Conservation (phyloP, 1,139 yeast species). For the Yamadazyma songkhlaensis region DNA sequence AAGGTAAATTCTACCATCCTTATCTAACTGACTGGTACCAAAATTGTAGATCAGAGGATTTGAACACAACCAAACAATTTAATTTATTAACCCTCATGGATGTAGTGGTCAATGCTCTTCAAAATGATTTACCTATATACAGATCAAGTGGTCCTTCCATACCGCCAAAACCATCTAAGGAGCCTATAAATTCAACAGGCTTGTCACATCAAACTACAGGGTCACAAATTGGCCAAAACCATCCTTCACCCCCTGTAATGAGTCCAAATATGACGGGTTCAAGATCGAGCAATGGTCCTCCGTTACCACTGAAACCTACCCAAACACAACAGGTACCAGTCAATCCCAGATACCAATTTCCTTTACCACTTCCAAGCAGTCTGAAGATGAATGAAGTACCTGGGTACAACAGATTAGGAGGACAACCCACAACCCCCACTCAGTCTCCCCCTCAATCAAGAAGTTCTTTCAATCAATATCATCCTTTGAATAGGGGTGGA, state of each 20-base stretch:
- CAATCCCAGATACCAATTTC: constrained; percentile 1
- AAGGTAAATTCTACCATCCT: constrained; percentile 74
- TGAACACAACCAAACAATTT: constrained; percentile 17
- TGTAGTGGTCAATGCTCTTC: constrained; percentile 38
- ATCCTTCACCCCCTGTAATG: constrained; percentile 45
- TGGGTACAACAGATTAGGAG: no score
- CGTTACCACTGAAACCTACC: constrained; percentile 10
- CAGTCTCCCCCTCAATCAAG: no score
- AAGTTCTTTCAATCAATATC: no score
- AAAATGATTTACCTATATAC: constrained; percentile 31
- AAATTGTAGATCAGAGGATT: constrained; percentile 14
- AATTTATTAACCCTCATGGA: constrained; percentile 37
- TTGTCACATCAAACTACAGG: background rate
- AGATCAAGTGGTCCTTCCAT: constrained; percentile 6
- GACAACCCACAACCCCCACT: no score
- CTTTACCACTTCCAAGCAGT: constrained; percentile 1
- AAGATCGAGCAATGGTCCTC: constrained; percentile 10
- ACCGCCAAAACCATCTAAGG: constrained; percentile 24
- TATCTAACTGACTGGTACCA: constrained; percentile 58
- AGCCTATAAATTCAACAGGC: constrained; percentile 7
- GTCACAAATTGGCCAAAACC: no score
- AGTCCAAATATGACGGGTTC: constrained; percentile 1
- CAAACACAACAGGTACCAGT: background rate
- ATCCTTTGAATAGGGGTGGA: no score
- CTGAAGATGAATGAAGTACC: no score